Evolutionary conservation across 805 yeast genomes (phyloP).

Genomic region (Metschnikowia gelsemii): DNA sequence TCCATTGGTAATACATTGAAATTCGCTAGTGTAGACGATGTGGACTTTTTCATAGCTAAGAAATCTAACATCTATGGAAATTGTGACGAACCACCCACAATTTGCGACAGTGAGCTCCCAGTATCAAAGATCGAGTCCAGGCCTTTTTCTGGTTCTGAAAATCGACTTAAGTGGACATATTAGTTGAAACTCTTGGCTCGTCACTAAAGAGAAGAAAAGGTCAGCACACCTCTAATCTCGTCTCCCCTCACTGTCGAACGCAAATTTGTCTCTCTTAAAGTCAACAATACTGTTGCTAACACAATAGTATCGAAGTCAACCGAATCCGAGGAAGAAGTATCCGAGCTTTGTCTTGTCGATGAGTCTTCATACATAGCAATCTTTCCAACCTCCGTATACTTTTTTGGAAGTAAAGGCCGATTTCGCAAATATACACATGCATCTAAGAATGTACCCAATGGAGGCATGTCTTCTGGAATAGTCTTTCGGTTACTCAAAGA

Average conservation of each 20-base stretch:
- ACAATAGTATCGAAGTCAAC: conserved; percentile 34
- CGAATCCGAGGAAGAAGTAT: conserved; percentile 27
- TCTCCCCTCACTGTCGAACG: conserved; percentile 19
- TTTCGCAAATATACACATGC: conserved; percentile 23
- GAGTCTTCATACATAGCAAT: conserved; percentile 33
- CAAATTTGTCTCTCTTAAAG: conserved; percentile 33
- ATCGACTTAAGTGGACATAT: no score
- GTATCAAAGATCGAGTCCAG: no score
- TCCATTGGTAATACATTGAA: no score
- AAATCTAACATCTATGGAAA: no score
- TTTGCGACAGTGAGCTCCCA: no score
- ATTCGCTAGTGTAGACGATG: no score
- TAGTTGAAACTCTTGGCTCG: no score
- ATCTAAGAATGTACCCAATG: conserved; percentile 39
- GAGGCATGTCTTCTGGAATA: conserved; percentile 37
- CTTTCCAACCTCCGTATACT: conserved; percentile 33
- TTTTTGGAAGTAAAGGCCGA: conserved; percentile 31
- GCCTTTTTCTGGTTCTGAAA: no score
- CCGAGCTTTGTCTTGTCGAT: conserved; percentile 9
- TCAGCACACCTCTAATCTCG: conserved; percentile 2
- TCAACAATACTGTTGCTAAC: conserved; percentile 29
- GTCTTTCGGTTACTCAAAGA: conserved; percentile 13
- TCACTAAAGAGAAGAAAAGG: not conserved
- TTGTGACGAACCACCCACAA: no score
- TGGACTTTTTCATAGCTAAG: no score